phyloP scores from a whole-genome alignment of 1,284 basidiomycete genomes.

The Tilletia walkeri region DNA sequence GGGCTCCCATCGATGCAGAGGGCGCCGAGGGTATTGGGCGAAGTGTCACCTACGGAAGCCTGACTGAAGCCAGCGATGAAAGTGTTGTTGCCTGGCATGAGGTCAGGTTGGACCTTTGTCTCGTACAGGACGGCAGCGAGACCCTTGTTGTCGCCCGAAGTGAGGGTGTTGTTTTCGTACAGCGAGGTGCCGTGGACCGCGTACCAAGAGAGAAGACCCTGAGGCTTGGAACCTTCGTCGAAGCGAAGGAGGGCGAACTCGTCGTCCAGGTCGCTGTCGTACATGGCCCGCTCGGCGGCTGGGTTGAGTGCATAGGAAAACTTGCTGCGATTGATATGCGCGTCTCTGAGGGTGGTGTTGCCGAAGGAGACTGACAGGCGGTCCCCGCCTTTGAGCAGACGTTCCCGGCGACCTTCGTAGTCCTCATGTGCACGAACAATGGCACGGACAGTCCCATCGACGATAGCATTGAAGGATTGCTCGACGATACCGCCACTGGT shows the following conservation, averaged over 20 bases:
- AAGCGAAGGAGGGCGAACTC: constrained; percentile 46
- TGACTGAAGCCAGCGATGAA: constrained; percentile 48
- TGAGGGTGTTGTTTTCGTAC: constrained; percentile 45
- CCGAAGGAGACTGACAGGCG: constrained; percentile 62
- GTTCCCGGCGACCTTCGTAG: constrained; percentile 50
- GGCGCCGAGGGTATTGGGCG: constrained; percentile 45
- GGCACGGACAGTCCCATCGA: constrained; percentile 69
- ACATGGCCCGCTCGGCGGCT: constrained; percentile 37
- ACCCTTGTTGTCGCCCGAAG: constrained; percentile 46
- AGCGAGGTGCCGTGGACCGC: constrained; percentile 68
- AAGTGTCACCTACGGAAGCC: constrained; percentile 43
- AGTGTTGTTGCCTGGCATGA: constrained; percentile 33
- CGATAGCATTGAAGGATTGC: constrained; percentile 66
- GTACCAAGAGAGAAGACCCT: constrained; percentile 64
- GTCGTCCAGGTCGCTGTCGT: constrained; percentile 43
- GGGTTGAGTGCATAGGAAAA: constrained; percentile 45
- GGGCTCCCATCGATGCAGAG: constrained; percentile 40
- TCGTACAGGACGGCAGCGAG: constrained; percentile 44
- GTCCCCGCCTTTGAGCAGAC: constrained; percentile 14
- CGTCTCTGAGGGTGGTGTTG: constrained; percentile 66
- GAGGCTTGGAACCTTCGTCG: constrained; percentile 27
- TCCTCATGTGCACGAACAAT: constrained; percentile 68
- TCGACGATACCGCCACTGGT: constrained; percentile 71
- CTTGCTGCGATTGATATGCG: constrained; percentile 65
- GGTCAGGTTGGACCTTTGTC: constrained; percentile 22